Conservation (phyloP, 148 eudicot genomes). For the Pharnaceum exiguum region DNA sequence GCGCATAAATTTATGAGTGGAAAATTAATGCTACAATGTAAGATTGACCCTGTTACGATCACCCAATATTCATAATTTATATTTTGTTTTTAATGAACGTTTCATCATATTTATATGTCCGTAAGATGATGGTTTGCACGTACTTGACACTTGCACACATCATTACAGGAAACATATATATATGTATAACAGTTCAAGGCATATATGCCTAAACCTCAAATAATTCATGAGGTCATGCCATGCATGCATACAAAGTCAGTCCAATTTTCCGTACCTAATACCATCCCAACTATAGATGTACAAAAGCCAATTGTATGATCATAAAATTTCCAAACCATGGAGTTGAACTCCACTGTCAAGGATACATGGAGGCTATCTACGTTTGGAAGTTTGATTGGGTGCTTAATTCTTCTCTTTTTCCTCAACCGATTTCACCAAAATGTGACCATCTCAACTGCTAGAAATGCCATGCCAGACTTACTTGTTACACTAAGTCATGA, state of each 20-base stretch:
- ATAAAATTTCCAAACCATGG: neutral
- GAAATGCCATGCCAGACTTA: neutral
- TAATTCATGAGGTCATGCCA: neutral
- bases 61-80: no score
- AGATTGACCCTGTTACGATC: no score
- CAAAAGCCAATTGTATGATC: neutral
- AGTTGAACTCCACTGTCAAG: constrained; percentile 20
- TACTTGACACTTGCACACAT: no score
- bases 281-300: neutral
- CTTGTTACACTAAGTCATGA: neutral
- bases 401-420: constrained; percentile 18
- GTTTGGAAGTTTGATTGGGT: constrained; percentile 22
- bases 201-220: no score
- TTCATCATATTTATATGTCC: no score
- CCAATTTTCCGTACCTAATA: neutral
- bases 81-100: no score
- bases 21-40: no score
- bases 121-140: no score
- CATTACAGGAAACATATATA: no score
- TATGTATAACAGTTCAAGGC: neutral
- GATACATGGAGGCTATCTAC: constrained; percentile 28
- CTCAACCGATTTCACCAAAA: constrained; percentile 3
- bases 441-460: neutral
- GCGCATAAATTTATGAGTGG: no score
- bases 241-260: neutral